Evolutionary conservation across 2,329 filamentous ascomycete species (phyloP).

Genomic region (Trichoderma atroviride): DNA sequence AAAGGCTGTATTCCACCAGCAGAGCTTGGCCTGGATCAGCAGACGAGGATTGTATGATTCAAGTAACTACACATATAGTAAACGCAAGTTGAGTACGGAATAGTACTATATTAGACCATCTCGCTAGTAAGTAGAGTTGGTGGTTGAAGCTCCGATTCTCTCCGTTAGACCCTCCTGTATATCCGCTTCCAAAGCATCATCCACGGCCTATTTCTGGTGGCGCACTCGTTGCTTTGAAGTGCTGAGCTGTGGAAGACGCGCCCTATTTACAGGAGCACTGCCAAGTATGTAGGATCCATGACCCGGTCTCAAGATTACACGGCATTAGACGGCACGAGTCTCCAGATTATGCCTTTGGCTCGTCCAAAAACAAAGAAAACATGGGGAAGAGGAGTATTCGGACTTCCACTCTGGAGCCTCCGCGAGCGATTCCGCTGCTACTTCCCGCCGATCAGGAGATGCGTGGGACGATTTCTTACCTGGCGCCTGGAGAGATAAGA

Average conservation of each 20-base stretch:
- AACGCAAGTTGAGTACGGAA: not conserved
- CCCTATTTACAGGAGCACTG: not conserved
- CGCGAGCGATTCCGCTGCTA: not conserved
- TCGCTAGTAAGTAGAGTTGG: not conserved
- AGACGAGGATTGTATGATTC: not conserved
- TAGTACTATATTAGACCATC: not conserved
- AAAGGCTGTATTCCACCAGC: not conserved
- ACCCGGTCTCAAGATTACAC: not conserved
- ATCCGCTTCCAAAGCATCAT: not conserved
- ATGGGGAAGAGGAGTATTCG: not conserved
- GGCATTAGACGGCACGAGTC: not conserved
- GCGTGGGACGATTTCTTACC: slow-evolving; percentile 15
- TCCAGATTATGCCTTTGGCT: not conserved
- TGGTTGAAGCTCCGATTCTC: slow-evolving; percentile 25
- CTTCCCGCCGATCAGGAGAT: slow-evolving; percentile 20
- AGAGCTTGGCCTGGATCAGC: not conserved
- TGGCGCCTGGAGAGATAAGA: slow-evolving; percentile 2
- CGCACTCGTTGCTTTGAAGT: not conserved
- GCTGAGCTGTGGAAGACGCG: not conserved
- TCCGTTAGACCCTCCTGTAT: slow-evolving; percentile 12
- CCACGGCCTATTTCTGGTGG: not conserved
- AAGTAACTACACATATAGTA: not conserved
- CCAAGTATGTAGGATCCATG: not conserved
- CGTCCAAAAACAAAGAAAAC: not conserved
- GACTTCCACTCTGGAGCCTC: not conserved